Evolutionary conservation across 2,329 filamentous ascomycete species (phyloP).

Genomic region (Alternaria triticimaculans): DNA sequence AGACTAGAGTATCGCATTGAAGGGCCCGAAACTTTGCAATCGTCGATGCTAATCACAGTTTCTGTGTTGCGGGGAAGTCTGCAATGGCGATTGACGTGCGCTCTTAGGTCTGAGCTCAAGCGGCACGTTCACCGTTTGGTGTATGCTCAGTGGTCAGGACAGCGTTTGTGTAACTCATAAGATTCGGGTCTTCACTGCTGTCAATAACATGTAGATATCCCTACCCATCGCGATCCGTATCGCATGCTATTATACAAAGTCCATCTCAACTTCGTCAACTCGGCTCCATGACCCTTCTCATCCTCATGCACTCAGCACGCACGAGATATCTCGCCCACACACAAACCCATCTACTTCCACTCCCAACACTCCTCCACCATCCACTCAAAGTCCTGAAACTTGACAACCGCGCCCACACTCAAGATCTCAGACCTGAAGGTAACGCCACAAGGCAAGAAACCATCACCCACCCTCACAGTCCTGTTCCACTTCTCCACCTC

Average conservation of each 20-base stretch:
- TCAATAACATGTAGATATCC: too few species aligned
- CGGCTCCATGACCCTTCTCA: background rate
- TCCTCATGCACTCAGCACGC: background rate
- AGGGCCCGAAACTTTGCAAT: accelerated
- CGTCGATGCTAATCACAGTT: background rate
- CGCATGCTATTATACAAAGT: background rate
- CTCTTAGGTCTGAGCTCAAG: background rate
- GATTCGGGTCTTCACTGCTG: too few species aligned
- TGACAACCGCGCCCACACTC: slow-evolving; percentile 38
- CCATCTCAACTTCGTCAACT: background rate
- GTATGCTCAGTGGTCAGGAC: background rate
- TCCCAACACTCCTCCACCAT: slow-evolving; percentile 47
- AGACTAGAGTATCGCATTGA: background rate
- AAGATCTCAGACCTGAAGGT: slow-evolving; percentile 42
- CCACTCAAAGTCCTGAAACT: slow-evolving; percentile 47
- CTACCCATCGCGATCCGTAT: background rate
- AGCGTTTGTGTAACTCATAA: background rate
- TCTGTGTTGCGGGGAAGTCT: accelerated
- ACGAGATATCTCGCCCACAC: background rate
- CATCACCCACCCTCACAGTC: slow-evolving; percentile 46
- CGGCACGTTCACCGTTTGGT: background rate
- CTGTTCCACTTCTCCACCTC: slow-evolving; percentile 46
- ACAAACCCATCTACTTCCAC: slow-evolving; percentile 19
- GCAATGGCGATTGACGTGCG: background rate
- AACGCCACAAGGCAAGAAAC: slow-evolving; percentile 51